Evolutionary conservation across 2,329 filamentous ascomycete genomes (phyloP).

Genomic region (Ophioceras dolichostomum): DNA sequence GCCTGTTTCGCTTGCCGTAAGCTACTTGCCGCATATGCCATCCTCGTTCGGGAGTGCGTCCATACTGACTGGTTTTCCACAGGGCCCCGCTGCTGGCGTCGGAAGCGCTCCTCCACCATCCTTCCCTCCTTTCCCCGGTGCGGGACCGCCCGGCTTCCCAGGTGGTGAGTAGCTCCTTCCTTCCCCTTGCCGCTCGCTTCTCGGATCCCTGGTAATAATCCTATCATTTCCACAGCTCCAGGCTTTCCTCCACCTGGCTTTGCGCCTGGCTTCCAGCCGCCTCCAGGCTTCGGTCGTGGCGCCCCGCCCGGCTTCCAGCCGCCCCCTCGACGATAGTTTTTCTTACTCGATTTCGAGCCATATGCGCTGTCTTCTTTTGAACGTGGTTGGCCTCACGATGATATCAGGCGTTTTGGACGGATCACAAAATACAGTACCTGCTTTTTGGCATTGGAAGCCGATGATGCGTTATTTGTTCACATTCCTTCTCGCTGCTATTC

Average conservation of each 20-base stretch:
- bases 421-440: no score
- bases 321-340: constrained; percentile 45
- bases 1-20: constrained; percentile 68
- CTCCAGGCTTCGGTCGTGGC: constrained; percentile 43
- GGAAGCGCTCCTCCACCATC: constrained; percentile 59
- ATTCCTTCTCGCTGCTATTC: no score
- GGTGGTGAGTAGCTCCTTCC: constrained; percentile 48
- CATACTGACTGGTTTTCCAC: background rate
- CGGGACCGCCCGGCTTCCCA: constrained; percentile 38
- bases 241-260: constrained; percentile 19
- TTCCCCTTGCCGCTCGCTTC: constrained; percentile 41
- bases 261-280: constrained; percentile 38
- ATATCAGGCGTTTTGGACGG: constrained; percentile 4
- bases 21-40: constrained; percentile 11
- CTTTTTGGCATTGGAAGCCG: no score
- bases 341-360: no score
- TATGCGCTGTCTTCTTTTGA: no score
- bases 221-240: constrained; percentile 10
- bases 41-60: no score
- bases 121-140: constrained; percentile 39
- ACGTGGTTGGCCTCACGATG: no score
- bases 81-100: constrained; percentile 77
- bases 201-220: no score
- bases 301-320: constrained; percentile 65
- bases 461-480: no score